Conservation (phyloP, 2,329 filamentous ascomycete genomes). For the Talaromyces sp. region DNA sequence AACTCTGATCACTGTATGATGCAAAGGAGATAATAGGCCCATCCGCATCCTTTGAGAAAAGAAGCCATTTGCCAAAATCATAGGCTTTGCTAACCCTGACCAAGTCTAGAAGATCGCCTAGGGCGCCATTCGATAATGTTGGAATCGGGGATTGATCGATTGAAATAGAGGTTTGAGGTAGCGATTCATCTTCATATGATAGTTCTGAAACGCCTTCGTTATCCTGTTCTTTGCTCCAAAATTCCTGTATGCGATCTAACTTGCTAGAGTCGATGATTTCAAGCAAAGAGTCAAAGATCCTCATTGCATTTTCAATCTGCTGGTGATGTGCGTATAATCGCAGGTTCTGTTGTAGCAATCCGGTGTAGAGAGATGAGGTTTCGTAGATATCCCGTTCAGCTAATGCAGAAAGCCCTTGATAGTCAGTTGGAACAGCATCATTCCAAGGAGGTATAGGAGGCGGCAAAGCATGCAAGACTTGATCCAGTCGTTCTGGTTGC, state of each 20-base stretch:
- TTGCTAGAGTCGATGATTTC: constrained; percentile 38
- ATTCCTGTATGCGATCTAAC: constrained; percentile 33
- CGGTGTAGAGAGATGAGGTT: constrained; percentile 34
- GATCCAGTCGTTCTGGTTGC: constrained; percentile 47
- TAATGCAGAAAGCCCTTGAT: constrained; percentile 26
- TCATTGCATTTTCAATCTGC: constrained; percentile 31
- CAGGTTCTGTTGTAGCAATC: constrained; percentile 36
- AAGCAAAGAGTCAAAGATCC: constrained; percentile 35
- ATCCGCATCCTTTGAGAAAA: constrained; percentile 54
- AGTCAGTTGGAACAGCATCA: constrained; percentile 23
- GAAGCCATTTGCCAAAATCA: constrained; percentile 54
- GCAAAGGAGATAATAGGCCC: constrained; percentile 52
- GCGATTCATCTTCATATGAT: constrained; percentile 9
- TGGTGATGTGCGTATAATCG: constrained; percentile 27
- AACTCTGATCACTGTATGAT: constrained; percentile 47
- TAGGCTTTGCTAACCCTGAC: constrained; percentile 47
- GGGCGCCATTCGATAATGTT: constrained; percentile 46
- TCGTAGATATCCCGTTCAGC: constrained; percentile 33
- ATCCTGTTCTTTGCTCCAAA: constrained; percentile 25
- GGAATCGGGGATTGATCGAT: constrained; percentile 34
- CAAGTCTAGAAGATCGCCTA: constrained; percentile 54
- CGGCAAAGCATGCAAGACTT: constrained; percentile 35
- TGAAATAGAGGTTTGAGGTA: constrained; percentile 20
- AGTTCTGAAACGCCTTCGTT: background rate
- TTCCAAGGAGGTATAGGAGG: constrained; percentile 37